Base-by-base conservation (phyloP, 2,329 filamentous ascomycete species). In the Fusarium sterilihyphosum region DNA sequence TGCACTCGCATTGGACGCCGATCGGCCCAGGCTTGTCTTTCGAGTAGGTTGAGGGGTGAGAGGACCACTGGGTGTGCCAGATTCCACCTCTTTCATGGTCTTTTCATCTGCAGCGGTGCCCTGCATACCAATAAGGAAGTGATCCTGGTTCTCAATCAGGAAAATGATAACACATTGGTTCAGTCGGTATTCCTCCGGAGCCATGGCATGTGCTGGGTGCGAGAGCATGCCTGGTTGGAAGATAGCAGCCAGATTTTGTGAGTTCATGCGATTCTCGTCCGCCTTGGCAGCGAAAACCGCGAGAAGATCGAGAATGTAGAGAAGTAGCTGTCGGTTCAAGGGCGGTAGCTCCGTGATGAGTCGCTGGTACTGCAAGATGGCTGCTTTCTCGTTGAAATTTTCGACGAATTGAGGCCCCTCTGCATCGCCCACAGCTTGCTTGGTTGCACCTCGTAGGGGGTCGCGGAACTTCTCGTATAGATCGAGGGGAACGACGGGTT, bases 121-220 rank as follows among this genome's bases (percentile, higher is more conserved):
- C 80, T 95, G 94, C 96, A 99, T 99, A 63, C 96, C 96, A 74
- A 99, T 97, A 74, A 99, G 86, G 86, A 99, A 99, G 83, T 98
- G 94, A 80, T 99, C 96, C 82, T 99, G 96, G 79, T 99, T 98
- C 81, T 98, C 95, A 75, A 99, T 99, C 77, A 99, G 85, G 83
- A 99, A 99, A 58, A 99, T 98, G 73, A 99, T 89, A 26, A 99
- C 96, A 78, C 96, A 96, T 86, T 99, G 96, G 81, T 97, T 98
- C 11, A 99, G 86, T 38, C 94, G 92, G 81, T 99, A 99, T 80
- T 98, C 96, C 65, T 93, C 90, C 1, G 96, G 96, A 2, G 94
- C 92, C 96, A 99, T 98, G 79, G 97, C 95, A 82, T 99, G 96
- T 68, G 90, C 87, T 2, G 96, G 96, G 81, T 99, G 96, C 5